Percentiles rank a stretch among this genome's conserved stretches.
These are phyloP conservation scores for Acacia concinna DNA, from an alignment of 331 rosid genomes.

Conservation along the genomic window DNA sequence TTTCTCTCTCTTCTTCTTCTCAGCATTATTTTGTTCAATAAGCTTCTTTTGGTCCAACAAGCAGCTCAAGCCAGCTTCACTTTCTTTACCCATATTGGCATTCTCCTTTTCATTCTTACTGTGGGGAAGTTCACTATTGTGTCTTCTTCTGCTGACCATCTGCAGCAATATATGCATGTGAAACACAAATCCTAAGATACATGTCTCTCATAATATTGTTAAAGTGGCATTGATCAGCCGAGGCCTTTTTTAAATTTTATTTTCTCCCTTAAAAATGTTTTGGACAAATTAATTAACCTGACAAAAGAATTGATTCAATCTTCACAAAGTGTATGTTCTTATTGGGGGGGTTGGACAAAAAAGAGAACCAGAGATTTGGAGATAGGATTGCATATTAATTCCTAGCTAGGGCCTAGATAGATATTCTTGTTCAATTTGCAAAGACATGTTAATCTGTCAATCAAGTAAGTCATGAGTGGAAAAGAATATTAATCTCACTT, in stretches of 20 bases:
- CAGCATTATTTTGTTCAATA: not conserved
- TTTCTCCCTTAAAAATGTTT: not conserved
- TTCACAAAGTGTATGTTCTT: not conserved
- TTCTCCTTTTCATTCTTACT: slow-evolving; percentile 37
- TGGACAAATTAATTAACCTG: not conserved
- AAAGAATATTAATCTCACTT: not conserved
- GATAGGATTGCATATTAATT: not conserved
- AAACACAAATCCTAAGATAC: not conserved
- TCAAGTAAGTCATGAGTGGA: not conserved
- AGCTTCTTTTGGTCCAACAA: not conserved
- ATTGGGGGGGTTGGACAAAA: not conserved
- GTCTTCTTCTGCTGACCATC: slow-evolving; percentile 75
- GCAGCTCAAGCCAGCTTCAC: slow-evolving; percentile 18
- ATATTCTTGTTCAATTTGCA: not conserved
- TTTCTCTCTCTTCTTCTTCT: not conserved
- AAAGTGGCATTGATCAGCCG: not conserved
- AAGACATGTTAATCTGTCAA: not conserved
- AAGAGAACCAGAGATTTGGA: not conserved
- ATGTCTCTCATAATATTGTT: not conserved
- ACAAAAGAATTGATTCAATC: not conserved
- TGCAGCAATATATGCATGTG: slow-evolving; percentile 26
- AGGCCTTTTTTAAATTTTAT: not conserved
- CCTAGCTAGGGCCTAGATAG: not conserved
- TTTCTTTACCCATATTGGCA: slow-evolving; percentile 32
- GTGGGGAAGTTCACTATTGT: slow-evolving; percentile 55